Percentiles rank a stretch among this genome's conserved stretches.
These are phyloP conservation scores for Hypholoma sublateritium DNA, from an alignment of 768 basidiomycete genomes.

Conservation along the genomic window DNA sequence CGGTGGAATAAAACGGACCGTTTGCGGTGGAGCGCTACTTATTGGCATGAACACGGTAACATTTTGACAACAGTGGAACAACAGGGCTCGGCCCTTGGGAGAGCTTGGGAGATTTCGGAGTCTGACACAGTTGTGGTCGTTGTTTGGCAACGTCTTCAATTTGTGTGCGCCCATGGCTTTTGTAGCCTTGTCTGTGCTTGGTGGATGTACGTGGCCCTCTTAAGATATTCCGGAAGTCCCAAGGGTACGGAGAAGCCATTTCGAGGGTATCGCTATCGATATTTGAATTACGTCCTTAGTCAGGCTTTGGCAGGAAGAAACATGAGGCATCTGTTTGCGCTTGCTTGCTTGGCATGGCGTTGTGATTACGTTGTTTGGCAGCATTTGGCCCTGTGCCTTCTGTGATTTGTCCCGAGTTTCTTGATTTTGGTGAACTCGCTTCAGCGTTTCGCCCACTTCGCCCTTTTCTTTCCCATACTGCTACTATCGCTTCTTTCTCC, in stretches of 20 bases:
- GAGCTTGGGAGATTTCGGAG: slow-evolving; percentile 30
- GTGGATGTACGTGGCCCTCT: background rate
- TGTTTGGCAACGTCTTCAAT: slow-evolving; percentile 21
- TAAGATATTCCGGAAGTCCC: background rate
- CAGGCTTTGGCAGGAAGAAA: background rate
- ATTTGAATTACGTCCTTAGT: background rate
- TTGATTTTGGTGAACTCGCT: slow-evolving; percentile 29
- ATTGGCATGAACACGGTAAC: slow-evolving; percentile 1
- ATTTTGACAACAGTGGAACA: too few species aligned
- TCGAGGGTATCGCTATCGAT: background rate
- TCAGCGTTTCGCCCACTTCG: slow-evolving; percentile 26
- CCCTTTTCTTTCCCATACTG: slow-evolving; percentile 29
- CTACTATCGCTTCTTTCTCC: slow-evolving; percentile 19
- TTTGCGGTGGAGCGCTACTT: background rate
- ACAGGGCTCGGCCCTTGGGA: too few species aligned
- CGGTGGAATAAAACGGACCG: background rate
- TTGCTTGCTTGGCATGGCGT: slow-evolving; percentile 42
- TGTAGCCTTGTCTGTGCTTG: background rate
- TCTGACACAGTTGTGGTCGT: slow-evolving; percentile 12
- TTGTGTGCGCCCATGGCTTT: background rate
- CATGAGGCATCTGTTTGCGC: slow-evolving; percentile 21
- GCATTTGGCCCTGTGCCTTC: slow-evolving; percentile 33
- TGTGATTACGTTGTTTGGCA: slow-evolving; percentile 38
- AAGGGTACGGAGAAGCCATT: background rate
- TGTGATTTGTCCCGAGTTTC: slow-evolving; percentile 32